Evolutionary conservation across 768 basidiomycete species (phyloP), one percentile per base, ranked within the genome.

Genomic region (Tulasnella sp.): DNA sequence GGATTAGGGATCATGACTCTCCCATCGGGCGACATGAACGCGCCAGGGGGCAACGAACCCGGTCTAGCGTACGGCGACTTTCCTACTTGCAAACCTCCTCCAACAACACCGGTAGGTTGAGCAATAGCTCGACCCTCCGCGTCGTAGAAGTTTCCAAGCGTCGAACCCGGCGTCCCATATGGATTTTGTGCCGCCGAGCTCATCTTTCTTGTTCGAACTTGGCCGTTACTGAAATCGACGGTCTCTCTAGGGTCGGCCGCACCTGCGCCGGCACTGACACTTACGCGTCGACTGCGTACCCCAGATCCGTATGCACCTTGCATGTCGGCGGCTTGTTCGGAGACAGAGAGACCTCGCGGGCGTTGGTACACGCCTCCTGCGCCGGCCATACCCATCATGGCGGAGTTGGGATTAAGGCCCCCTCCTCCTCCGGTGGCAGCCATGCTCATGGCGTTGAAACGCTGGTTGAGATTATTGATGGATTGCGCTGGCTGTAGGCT

Each of bases 401-500:
- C 26, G 24, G 42, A 34, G 17, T 29, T 24, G 21, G 34, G 42
- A 42, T 43, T 43, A 2, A 43, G 41, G 9, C 9, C n/a, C 41
- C 23, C 27, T 9, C 41, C 41, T 27, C 4, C 38, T 48, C 5
- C 45, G 19, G 5, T 48, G 34, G 34, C 5, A 5, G 45, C 26
- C 8, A 56, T 38, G 42, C 13, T 27, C 55, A 56, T 56, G 1
- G 43, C 13, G 5, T 43, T 43, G 55, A 45, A 56, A 30, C 55
- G 55, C 10, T 47, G 41, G 42, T 27, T 27, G 23, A 56, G 27
- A 19, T 56, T 42, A 15, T 27, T 38, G 29, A 27, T 43, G 42
- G 55, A 56, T 21, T 23, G 41, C 2, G 55, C 41, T 34, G 41
- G 55, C n/a, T 44, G 55, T n/a, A 56, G 24, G 55, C 43, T 42